Evolutionary conservation across 768 basidiomycete genomes (phyloP), one percentile per base, ranked within the genome.

Genomic region (Mrakia blollopis): DNA sequence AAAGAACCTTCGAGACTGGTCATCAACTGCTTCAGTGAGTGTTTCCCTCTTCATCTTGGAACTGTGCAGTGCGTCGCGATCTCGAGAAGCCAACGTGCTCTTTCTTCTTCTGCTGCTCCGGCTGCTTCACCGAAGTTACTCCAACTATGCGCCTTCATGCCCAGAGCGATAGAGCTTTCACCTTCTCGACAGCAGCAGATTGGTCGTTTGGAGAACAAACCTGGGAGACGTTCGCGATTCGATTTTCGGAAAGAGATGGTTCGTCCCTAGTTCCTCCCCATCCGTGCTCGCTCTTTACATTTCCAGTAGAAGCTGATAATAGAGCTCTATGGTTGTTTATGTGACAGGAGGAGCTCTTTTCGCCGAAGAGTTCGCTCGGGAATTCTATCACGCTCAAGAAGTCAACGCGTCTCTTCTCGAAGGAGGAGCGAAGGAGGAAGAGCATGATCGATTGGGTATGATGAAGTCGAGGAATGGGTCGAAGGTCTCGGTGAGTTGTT

Each of bases 181-280:
- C 39, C 35, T 68, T 68, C 65, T 68, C 65, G 13, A 68, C 65
- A 18, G 65, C 65, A 9, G 65, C 65, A 10, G 65, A 68, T 39
- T 68, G 65, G 65, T 68, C 65, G 18, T 68, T 68, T 10, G 65
- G 65, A 3, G 65, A 68, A 37, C 65, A 35, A 23, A 68, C 65
- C 39, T 68, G 65, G 65, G 65, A 68, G 65, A 68, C 65, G 39
- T 68, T 68, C 44, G 65, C 65, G 39, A 39, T 68, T 37, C 39
- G 65, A 0, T 68, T 68, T 10, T 25, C 25, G 18, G 65, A 68
- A n/a, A 18, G 35, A 68, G 65, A 68, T n/a, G 65, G 65, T 68
- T 11, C 32, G 39, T 18, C 44, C 44, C 63, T 30, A n/a, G 62
- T 65, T 14, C 14, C 14, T 32, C 63, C 23, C 32, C 18, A 25